phyloP scores from a whole-genome alignment of 495 filamentous ascomycete species.

The Lentithecium fluviatile region DNA sequence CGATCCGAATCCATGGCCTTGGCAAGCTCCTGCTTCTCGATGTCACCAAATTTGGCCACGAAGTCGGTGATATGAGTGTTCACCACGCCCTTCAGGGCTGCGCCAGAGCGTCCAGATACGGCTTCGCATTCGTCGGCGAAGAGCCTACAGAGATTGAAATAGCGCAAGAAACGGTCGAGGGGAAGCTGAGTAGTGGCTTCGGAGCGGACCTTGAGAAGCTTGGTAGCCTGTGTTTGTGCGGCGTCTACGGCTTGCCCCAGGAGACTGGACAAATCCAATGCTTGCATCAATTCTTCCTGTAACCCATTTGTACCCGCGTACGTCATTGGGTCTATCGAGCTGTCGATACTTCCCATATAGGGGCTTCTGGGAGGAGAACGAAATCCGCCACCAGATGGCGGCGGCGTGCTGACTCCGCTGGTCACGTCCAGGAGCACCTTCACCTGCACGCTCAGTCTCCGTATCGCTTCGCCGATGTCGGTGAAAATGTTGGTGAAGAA shows the following conservation, averaged over 20 bases:
- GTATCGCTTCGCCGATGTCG: slow-evolving; percentile 78
- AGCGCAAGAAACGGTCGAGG: slow-evolving; percentile 77
- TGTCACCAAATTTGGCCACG: slow-evolving; percentile 70
- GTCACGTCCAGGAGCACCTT: slow-evolving; percentile 96
- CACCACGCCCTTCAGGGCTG: slow-evolving; percentile 79
- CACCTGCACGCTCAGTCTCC: slow-evolving; percentile 82
- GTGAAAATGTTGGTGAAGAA: slow-evolving; percentile 81
- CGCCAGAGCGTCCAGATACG: slow-evolving; percentile 83
- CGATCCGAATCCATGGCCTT: slow-evolving; percentile 84
- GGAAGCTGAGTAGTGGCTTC: slow-evolving; percentile 76
- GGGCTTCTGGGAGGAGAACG: slow-evolving; percentile 34
- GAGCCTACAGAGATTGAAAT: slow-evolving; percentile 88
- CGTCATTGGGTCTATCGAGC: slow-evolving; percentile 7
- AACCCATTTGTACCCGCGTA: slow-evolving; percentile 24
- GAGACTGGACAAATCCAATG: slow-evolving; percentile 90
- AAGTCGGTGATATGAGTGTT: slow-evolving; percentile 92
- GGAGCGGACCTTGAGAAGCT: slow-evolving; percentile 84
- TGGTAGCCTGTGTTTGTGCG: slow-evolving; percentile 87
- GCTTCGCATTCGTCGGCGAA: slow-evolving; percentile 98
- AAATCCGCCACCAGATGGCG: slow-evolving; percentile 29
- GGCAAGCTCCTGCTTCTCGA: slow-evolving; percentile 74
- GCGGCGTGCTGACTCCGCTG: slow-evolving; percentile 60
- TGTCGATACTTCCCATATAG: slow-evolving; percentile 32
- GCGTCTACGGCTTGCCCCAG: slow-evolving; percentile 91
- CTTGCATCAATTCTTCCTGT: slow-evolving; percentile 80